These are phyloP conservation scores for Backusella macrospora DNA, from an alignment of 192 early-diverging fungal genomes.

Conservation along the genomic window DNA sequence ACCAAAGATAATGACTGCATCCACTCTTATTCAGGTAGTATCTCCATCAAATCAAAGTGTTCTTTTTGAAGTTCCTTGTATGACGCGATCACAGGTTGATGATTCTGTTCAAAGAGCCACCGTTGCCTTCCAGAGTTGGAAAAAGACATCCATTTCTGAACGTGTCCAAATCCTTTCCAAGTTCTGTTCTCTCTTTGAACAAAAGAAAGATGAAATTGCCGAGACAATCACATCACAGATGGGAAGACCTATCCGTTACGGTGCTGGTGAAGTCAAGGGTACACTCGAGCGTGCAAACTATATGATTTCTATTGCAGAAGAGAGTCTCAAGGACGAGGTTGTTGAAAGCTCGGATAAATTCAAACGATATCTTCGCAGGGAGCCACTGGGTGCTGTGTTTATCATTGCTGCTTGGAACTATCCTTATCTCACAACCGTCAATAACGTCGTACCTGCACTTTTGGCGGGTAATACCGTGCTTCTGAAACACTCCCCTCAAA, in stretches of 20 bases:
- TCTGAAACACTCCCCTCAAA: slow-evolving; percentile 82
- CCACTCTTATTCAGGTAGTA: slow-evolving; percentile 29
- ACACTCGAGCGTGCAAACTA: slow-evolving; percentile 68
- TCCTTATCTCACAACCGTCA: slow-evolving; percentile 75
- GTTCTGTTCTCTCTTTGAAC: slow-evolving; percentile 59
- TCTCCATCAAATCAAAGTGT: slow-evolving; percentile 34
- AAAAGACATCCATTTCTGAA: slow-evolving; percentile 49
- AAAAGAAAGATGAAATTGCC: slow-evolving; percentile 58
- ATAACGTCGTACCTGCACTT: slow-evolving; percentile 77
- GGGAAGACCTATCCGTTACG: slow-evolving; percentile 70
- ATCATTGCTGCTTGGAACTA: slow-evolving; percentile 77
- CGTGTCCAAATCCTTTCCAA: slow-evolving; percentile 54
- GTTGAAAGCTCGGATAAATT: slow-evolving; percentile 54
- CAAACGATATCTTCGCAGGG: slow-evolving; percentile 68
- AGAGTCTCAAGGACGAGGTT: slow-evolving; percentile 59
- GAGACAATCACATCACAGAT: slow-evolving; percentile 64
- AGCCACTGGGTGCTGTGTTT: slow-evolving; percentile 58
- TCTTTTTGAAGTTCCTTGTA: slow-evolving; percentile 25
- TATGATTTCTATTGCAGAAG: slow-evolving; percentile 69
- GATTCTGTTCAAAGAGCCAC: slow-evolving; percentile 45
- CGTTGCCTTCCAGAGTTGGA: slow-evolving; percentile 58
- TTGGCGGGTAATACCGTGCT: slow-evolving; percentile 78
- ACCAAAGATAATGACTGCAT: slow-evolving; percentile 8
- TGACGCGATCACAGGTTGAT: slow-evolving; percentile 38
- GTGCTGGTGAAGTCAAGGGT: slow-evolving; percentile 71